These are phyloP conservation scores for Coemansia sp. DNA, from an alignment of 192 early-diverging fungal genomes.

Conservation along the genomic window DNA sequence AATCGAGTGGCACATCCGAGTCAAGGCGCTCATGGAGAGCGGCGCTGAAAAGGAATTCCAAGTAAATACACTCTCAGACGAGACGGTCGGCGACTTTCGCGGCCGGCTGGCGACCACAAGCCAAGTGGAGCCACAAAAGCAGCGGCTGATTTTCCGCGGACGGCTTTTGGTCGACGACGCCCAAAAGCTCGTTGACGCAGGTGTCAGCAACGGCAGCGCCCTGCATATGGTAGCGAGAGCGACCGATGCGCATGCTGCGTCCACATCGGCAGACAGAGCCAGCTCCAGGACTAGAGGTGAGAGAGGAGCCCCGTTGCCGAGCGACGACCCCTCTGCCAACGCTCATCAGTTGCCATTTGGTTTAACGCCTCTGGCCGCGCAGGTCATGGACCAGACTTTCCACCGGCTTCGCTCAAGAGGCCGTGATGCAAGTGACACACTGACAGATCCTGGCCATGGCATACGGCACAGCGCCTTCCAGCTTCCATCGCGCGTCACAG, in stretches of 20 bases:
- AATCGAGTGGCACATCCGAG: conserved; percentile 32
- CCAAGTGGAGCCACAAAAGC: conserved; percentile 37
- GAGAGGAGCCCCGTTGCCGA: not conserved
- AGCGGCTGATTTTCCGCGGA: conserved; percentile 44
- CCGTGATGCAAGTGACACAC: not conserved
- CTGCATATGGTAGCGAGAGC: conserved; percentile 44
- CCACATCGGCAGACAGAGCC: not conserved
- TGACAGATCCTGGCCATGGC: no score
- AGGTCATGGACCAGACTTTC: not conserved
- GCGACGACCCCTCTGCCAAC: not conserved
- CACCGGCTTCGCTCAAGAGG: not conserved
- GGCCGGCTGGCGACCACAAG: conserved; percentile 27
- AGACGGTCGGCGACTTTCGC: conserved; percentile 37
- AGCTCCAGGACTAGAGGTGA: not conserved
- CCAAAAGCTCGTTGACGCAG: conserved; percentile 29
- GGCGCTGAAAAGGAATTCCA: conserved; percentile 26
- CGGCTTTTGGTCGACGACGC: conserved; percentile 35
- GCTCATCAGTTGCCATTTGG: not conserved
- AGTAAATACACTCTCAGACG: conserved; percentile 17
- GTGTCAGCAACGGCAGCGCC: conserved; percentile 34
- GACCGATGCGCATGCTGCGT: not conserved
- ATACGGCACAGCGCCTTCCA: no score
- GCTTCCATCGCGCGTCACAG: not conserved
- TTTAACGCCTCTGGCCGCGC: not conserved
- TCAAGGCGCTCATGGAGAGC: conserved; percentile 44